A percentile compares a stretch with the other conserved stretches of the same genome.
Evolutionary conservation across 1,139 yeast genomes (phyloP).

Genomic region (Suhomyces bokatorum): DNA sequence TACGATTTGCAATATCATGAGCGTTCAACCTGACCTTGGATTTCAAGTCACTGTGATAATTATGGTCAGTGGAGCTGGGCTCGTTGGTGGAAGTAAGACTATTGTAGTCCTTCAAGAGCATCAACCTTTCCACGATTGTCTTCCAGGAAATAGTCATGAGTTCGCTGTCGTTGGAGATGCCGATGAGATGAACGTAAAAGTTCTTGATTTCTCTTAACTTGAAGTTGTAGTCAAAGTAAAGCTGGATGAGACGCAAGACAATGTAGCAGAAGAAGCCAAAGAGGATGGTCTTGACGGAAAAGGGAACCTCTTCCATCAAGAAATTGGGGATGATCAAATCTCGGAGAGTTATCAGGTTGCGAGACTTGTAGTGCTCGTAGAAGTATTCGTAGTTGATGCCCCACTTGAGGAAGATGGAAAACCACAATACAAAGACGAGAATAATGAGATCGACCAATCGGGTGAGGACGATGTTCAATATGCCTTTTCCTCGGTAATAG

Average conservation of each 20-base stretch:
- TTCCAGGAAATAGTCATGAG: slow-evolving; percentile 94
- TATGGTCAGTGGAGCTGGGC: slow-evolving; percentile 19
- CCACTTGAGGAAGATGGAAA: slow-evolving; percentile 77
- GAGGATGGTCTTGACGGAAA: slow-evolving; percentile 55
- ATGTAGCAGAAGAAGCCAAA: slow-evolving; percentile 65
- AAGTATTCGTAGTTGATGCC: slow-evolving; percentile 69
- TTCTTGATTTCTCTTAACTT: slow-evolving; percentile 63
- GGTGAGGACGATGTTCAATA: slow-evolving; percentile 68
- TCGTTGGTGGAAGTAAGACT: slow-evolving; percentile 55
- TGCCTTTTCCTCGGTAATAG: slow-evolving; percentile 85
- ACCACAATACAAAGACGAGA: slow-evolving; percentile 71
- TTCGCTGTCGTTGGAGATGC: slow-evolving; percentile 70
- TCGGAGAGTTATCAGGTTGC: slow-evolving; percentile 29
- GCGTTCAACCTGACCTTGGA: slow-evolving; percentile 81
- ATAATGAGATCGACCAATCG: slow-evolving; percentile 69
- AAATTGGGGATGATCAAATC: slow-evolving; percentile 64
- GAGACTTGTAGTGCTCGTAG: slow-evolving; percentile 31
- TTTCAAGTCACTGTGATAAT: slow-evolving; percentile 53
- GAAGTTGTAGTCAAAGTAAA: slow-evolving; percentile 50
- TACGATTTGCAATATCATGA: slow-evolving; percentile 91
- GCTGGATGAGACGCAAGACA: slow-evolving; percentile 57
- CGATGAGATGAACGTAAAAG: slow-evolving; percentile 66
- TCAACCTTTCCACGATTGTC: slow-evolving; percentile 74
- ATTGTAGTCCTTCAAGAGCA: slow-evolving; percentile 76
- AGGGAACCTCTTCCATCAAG: slow-evolving; percentile 49